Percentiles rank a stretch among this genome's conserved stretches.
phyloP scores from a whole-genome alignment of 495 filamentous ascomycete species.

The Penicillium bovifimosum region DNA sequence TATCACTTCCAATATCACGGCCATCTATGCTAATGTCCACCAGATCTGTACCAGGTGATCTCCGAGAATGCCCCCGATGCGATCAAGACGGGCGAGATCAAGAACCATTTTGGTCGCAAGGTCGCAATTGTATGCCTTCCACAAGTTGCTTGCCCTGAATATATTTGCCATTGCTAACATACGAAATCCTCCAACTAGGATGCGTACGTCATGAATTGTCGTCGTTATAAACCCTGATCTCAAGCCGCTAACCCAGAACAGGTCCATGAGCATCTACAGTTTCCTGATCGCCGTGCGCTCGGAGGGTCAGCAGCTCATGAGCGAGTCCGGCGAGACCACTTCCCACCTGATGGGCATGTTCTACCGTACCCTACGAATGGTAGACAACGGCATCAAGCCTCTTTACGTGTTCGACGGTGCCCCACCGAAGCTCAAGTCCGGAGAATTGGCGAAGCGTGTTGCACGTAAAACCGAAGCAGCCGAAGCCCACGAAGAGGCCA shows the following conservation, averaged over 20 bases:
- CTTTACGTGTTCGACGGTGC: slow-evolving; percentile 97
- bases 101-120: slow-evolving; percentile 95
- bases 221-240: neutral
- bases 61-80: slow-evolving; percentile 87
- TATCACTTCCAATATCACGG: neutral
- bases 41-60: slow-evolving; percentile 79
- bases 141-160: neutral
- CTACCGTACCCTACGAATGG: slow-evolving; percentile 95
- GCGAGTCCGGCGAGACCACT: slow-evolving; percentile 88
- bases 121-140: slow-evolving; percentile 76
- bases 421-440: slow-evolving; percentile 93
- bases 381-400: slow-evolving; percentile 98
- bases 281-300: slow-evolving; percentile 97
- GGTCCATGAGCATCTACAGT: slow-evolving; percentile 98
- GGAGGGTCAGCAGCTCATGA: slow-evolving; percentile 91
- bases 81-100: slow-evolving; percentile 95
- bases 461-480: slow-evolving; percentile 85
- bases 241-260: slow-evolving; percentile 34
- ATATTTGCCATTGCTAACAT: neutral
- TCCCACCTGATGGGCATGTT: slow-evolving; percentile 99
- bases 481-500: slow-evolving; percentile 87
- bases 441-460: slow-evolving; percentile 89
- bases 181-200: slow-evolving; percentile 47
- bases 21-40: slow-evolving; percentile 3
- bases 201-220: slow-evolving; percentile 58